Conservation (phyloP, 345 rosid species). For the Dimocarpus longan region DNA sequence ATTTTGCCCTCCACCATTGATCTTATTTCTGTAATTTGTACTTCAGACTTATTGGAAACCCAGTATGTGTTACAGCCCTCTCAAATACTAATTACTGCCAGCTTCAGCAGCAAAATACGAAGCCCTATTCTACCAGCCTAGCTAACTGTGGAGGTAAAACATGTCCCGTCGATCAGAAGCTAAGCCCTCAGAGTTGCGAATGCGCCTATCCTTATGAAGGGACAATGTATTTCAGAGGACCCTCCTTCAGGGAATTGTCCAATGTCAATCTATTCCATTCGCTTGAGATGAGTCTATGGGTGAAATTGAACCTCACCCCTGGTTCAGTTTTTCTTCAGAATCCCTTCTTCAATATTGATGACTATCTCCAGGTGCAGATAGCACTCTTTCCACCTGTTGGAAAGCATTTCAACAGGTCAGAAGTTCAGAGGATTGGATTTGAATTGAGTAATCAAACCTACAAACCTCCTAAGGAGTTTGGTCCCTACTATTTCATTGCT, state of each 20-base stretch:
- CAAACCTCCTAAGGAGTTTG: conserved; percentile 80
- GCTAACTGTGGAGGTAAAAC: conserved; percentile 68
- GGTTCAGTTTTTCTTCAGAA: conserved; percentile 82
- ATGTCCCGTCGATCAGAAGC: conserved; percentile 67
- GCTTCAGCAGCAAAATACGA: conserved; percentile 51
- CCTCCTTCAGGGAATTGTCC: conserved; percentile 70
- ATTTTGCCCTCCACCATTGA: neutral
- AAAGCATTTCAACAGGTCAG: conserved; percentile 61
- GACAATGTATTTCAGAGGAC: conserved; percentile 76
- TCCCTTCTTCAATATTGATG: conserved; percentile 83
- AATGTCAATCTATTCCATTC: conserved; percentile 63
- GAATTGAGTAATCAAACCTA: conserved; percentile 82
- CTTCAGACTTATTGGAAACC: conserved; percentile 82
- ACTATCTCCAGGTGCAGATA: conserved; percentile 83
- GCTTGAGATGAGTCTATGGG: conserved; percentile 84
- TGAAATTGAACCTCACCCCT: conserved; percentile 66
- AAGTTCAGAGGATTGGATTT: conserved; percentile 74
- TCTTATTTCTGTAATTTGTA: conserved; percentile 21
- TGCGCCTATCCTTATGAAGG: conserved; percentile 92
- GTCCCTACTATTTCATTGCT: conserved; percentile 88
- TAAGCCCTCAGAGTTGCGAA: conserved; percentile 92
- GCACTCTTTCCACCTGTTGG: conserved; percentile 71
- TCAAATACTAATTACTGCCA: conserved; percentile 75
- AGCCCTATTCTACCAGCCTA: conserved; percentile 74
- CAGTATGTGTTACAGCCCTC: conserved; percentile 66